Base-by-base conservation (phyloP, 106 monocot species). In the Allium fistulosum region DNA sequence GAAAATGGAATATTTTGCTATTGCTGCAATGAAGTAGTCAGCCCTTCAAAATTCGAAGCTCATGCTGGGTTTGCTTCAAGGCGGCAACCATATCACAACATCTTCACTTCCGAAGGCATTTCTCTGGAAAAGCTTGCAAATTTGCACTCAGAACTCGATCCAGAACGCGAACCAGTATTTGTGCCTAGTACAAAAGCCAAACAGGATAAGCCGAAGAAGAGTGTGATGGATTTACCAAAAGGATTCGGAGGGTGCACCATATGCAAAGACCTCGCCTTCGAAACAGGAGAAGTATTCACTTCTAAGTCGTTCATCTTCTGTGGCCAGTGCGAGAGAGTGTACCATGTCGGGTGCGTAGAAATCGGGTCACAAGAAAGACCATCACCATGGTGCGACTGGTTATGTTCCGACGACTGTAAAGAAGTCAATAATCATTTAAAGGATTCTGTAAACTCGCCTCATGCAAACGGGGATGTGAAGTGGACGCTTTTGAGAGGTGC, bases 121-220 rank as follows among this genome's bases (percentile, higher is more conserved):
- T 73, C 89, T 68, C 86, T 93, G n/a, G 86, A 93, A 82, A 77
- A 86, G 37, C 51, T 93, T 52, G 72, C 75, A 56, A 37, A 1
- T 37, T 5, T 37, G 37, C 37, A 37, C 37, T 37, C 37, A 5
- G 37, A 37, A 37, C 37, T 37, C 37, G 37, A 37, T 37, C 37
- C 1, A 37, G 37, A 37, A 37, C 37, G 37, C 5, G 37, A 37
- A 37, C 37, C 2, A 37, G 37, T 1, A 37, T 37, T 37, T 37
- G 37, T 37, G 2, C 2, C 37, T 4, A 1, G 2, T 5, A 37
- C 37, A 37, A 37, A 5, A 37, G 37, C 37, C 1, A 37, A 37
- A 37, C 37, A 2, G 5, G 37, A 37, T 37, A 37, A 37, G 1
- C 5, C 37, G 37, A 37, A 37, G 37, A 37, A 37, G 37, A 37